These are phyloP conservation scores for Skeletonema menzelii DNA, from an alignment of 108 stramenopile species.

Conservation along the genomic window DNA sequence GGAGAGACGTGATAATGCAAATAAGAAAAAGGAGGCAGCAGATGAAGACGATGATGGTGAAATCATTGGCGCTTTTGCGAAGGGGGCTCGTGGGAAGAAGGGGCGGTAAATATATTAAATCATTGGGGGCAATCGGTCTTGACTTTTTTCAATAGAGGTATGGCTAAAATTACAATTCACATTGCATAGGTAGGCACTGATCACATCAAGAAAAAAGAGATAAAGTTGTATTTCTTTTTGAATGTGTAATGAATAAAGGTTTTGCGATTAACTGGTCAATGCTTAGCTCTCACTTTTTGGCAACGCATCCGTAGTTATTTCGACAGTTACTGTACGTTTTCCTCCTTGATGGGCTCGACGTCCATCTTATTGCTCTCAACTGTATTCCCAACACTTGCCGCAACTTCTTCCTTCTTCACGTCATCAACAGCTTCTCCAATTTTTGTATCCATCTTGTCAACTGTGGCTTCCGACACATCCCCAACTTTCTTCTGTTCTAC, in stretches of 20 bases:
- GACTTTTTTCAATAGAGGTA: background rate
- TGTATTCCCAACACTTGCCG: background rate
- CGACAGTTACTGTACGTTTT: background rate
- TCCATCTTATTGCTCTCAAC: background rate
- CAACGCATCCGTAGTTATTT: background rate
- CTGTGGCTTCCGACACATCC: background rate
- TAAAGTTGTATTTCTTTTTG: background rate
- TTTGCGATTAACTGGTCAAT: background rate
- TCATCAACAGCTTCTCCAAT: background rate
- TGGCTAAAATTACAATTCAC: background rate
- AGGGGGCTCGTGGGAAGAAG: constrained; percentile 34
- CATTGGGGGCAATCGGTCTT: background rate
- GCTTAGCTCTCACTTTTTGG: background rate
- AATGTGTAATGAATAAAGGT: background rate
- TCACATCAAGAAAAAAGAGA: background rate
- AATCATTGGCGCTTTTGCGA: constrained; percentile 31
- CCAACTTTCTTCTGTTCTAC: background rate
- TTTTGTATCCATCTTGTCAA: background rate
- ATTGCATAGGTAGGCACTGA: background rate
- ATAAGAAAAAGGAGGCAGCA: constrained; percentile 1
- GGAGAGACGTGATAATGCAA: constrained; percentile 26
- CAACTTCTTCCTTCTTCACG: background rate
- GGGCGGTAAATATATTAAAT: background rate
- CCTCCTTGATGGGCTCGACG: background rate
- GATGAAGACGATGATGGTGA: constrained; percentile 43